Base-by-base conservation (phyloP, 169 alveolate genomes). In the Plasmodium falciparum region DNA sequence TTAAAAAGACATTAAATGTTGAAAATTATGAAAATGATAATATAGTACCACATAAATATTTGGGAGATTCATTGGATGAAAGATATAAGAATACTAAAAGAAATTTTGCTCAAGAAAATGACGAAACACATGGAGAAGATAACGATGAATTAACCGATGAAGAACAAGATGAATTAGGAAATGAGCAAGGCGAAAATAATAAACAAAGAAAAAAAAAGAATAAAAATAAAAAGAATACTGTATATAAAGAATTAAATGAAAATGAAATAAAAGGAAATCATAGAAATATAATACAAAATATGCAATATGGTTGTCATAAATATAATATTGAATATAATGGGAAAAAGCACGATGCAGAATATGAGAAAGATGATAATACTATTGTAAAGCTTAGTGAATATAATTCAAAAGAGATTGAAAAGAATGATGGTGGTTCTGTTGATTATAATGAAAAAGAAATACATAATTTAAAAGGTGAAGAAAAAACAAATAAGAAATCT, bases 341-440 rank as follows among this genome's bases (percentile, higher is more conserved):
- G 2, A 26, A 47, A 43, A 65, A 0, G 17, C 4, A n/a, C 45
- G 45, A 12, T n/a, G 69, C n/a, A 20, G 26, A 52, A 11, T 17
- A 74, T 22, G 73, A 74, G 17, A 26, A 59, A 20, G 54, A 33
- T 33, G 63, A 72, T n/a, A 73, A 67, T 1, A 58, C 50, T 22
- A 65, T 78, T 12, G 26, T 78, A 13, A 67, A 78, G 24, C 61
- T 78, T 13, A 78, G 89, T 61, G 71, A 13, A 11, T 78, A 65
- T 52, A 78, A 78, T 39, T 43, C 73, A 39, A 71, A 78, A 17
- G 74, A 78, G 15, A 9, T 1, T 20, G 9, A 43, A 59, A 24
- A 66, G 11, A 20, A 67, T 66, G 49, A 58, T 3, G n/a, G 20
- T 20, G 43, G 49, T 39, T 52, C 58, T 4, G 17, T 65, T 15